phyloP scores from a whole-genome alignment of 164 flowering plant species.

The Kingdonia uniflora region DNA sequence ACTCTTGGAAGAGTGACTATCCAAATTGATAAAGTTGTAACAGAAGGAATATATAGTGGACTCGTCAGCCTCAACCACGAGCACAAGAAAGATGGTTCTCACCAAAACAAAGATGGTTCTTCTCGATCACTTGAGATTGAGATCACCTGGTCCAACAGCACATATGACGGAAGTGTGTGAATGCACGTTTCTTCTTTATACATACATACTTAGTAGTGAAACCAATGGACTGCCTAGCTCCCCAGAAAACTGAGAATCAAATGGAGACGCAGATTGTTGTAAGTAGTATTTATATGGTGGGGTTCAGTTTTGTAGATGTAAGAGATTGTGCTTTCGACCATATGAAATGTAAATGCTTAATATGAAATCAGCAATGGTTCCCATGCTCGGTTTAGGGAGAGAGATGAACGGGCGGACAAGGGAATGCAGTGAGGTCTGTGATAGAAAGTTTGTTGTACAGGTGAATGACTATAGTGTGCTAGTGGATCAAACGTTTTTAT shows the following conservation, averaged over 20 bases:
- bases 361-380: conserved; percentile 5
- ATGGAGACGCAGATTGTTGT: conserved; percentile 7
- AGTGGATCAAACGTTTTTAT: conserved; percentile 1
- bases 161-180: conserved; percentile 29
- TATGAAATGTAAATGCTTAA: conserved; percentile 21
- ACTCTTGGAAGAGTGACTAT: conserved; percentile 81
- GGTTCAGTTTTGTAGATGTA: conserved; percentile 40
- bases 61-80: conserved; percentile 71
- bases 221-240: background rate
- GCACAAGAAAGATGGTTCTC: conserved; percentile 9
- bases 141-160: conserved; percentile 73
- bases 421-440: background rate
- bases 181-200: conserved; percentile 4
- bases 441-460: conserved; percentile 4
- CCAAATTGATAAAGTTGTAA: conserved; percentile 85
- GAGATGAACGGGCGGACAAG: background rate
- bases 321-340: conserved; percentile 12
- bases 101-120: conserved; percentile 48
- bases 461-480: conserved; percentile 2
- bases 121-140: conserved; percentile 80
- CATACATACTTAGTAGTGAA: background rate
- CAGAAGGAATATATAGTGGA: conserved; percentile 73
- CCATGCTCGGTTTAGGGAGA: conserved; percentile 11
- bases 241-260: conserved; percentile 13
- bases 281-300: conserved; percentile 16